These are phyloP conservation scores for Miscanthus lutarioriparius DNA, from an alignment of 176 grass and related monocot species.

Conservation along the genomic window DNA sequence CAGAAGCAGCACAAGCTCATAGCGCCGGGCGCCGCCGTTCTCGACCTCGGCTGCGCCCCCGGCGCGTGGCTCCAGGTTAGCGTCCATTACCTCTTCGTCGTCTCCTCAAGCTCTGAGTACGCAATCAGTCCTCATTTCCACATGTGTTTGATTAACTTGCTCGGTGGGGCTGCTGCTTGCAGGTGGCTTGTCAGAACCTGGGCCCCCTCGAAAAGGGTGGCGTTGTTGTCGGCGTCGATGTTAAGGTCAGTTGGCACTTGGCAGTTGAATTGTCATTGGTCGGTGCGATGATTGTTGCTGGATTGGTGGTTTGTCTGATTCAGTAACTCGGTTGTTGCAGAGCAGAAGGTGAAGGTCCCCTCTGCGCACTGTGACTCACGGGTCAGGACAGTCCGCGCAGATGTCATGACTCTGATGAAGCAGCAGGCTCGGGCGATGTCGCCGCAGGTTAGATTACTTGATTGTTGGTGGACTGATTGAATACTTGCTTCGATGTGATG, in stretches of 20 bases:
- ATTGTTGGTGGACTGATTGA: not conserved
- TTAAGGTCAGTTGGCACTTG: slow-evolving; percentile 51
- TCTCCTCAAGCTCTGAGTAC: not conserved
- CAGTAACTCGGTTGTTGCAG: slow-evolving; percentile 41
- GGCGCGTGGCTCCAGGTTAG: slow-evolving; percentile 77
- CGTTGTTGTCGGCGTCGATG: slow-evolving; percentile 66
- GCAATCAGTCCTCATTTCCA: not conserved
- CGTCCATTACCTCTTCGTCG: not conserved
- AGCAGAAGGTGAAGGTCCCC: slow-evolving; percentile 89
- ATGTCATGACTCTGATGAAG: slow-evolving; percentile 81
- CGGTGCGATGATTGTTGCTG: not conserved
- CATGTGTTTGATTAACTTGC: not conserved
- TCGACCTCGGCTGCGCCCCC: slow-evolving; percentile 86
- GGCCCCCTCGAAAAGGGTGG: slow-evolving; percentile 73
- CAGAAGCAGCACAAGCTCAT: slow-evolving; percentile 76
- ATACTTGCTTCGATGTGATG: not conserved
- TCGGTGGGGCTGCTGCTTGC: not conserved
- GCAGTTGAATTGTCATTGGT: not conserved
- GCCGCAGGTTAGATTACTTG: slow-evolving; percentile 52
- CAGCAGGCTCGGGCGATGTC: slow-evolving; percentile 56
- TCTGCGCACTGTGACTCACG: slow-evolving; percentile 75
- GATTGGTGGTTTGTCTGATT: slow-evolving; percentile 24
- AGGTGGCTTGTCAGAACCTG: slow-evolving; percentile 80
- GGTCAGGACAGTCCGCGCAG: slow-evolving; percentile 60
- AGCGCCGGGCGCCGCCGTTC: slow-evolving; percentile 52